These are phyloP conservation scores for Penicillium simplicissimum DNA, from an alignment of 495 filamentous ascomycete genomes.

Conservation along the genomic window DNA sequence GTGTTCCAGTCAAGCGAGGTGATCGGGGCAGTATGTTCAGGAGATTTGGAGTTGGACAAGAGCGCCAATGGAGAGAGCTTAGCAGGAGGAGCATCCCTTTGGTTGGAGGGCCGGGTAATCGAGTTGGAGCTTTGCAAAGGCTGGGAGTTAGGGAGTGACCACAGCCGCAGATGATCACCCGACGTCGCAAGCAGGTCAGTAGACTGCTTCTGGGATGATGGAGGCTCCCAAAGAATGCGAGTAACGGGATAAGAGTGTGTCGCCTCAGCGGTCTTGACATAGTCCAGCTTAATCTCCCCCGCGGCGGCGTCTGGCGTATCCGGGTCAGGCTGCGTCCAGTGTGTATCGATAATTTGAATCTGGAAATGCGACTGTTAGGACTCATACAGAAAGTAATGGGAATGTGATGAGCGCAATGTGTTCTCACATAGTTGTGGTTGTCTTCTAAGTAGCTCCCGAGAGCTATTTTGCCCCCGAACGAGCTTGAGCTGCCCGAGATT, in stretches of 20 bases:
- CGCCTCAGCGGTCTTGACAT: constrained; percentile 92
- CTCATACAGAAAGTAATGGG: neutral
- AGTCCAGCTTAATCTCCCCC: constrained; percentile 79
- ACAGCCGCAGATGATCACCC: constrained; percentile 92
- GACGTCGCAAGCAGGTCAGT: constrained; percentile 96
- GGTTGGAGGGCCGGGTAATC: constrained; percentile 67
- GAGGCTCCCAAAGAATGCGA: constrained; percentile 93
- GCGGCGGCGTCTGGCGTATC: constrained; percentile 66
- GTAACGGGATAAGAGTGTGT: constrained; percentile 98
- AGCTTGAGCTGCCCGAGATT: constrained; percentile 61
- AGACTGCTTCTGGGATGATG: constrained; percentile 93
- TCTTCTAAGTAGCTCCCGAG: constrained; percentile 97
- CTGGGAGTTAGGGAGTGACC: constrained; percentile 74
- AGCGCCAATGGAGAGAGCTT: constrained; percentile 94
- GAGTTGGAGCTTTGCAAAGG: constrained; percentile 59
- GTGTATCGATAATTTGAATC: constrained; percentile 97
- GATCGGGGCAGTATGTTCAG: constrained; percentile 94
- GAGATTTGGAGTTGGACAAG: constrained; percentile 95
- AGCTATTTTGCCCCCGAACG: constrained; percentile 85
- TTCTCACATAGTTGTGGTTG: constrained; percentile 89
- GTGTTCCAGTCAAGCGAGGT: constrained; percentile 98
- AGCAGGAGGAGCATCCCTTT: constrained; percentile 64
- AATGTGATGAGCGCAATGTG: neutral
- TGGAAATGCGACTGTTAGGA: constrained; percentile 38
- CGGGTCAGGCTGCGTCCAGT: constrained; percentile 66